phyloP scores from a whole-genome alignment of 768 basidiomycete genomes.

The Sarcodon aspratus region DNA sequence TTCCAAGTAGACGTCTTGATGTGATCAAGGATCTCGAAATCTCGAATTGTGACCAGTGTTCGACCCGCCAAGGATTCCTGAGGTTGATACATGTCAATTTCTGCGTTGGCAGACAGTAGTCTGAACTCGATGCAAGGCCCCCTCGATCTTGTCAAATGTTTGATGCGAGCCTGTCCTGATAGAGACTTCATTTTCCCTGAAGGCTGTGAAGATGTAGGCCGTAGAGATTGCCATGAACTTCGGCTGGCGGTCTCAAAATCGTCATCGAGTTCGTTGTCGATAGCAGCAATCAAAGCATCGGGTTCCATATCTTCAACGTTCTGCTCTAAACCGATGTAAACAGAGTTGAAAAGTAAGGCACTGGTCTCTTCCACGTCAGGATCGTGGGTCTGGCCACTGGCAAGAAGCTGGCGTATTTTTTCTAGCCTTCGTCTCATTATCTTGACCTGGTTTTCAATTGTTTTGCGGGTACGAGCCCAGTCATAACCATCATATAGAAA shows the following conservation, averaged over 20 bases:
- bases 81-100: constrained; percentile 54
- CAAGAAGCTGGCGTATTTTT: constrained; percentile 86
- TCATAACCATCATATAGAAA: constrained; percentile 92
- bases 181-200: constrained; percentile 22
- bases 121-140: constrained; percentile 78
- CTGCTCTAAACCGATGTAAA: constrained; percentile 84
- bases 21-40: constrained; percentile 89
- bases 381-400: constrained; percentile 80
- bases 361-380: constrained; percentile 60
- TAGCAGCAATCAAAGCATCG: constrained; percentile 74
- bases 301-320: constrained; percentile 67
- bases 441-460: constrained; percentile 81
- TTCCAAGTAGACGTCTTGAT: constrained; percentile 98
- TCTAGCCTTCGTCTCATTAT: constrained; percentile 79
- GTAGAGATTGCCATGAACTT: constrained; percentile 88
- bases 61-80: constrained; percentile 50
- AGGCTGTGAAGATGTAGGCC: constrained; percentile 29
- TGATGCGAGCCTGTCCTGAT: constrained; percentile 3
- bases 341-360: constrained; percentile 82
- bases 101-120: constrained; percentile 49
- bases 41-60: constrained; percentile 52
- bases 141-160: constrained; percentile 57
- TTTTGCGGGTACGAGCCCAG: constrained; percentile 76
- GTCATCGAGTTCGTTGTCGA: constrained; percentile 82
- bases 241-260: constrained; percentile 64